Percentiles rank a stretch among this genome's conserved stretches.
phyloP scores from a whole-genome alignment of 78 protist species.

The Diacronema lutheri region DNA sequence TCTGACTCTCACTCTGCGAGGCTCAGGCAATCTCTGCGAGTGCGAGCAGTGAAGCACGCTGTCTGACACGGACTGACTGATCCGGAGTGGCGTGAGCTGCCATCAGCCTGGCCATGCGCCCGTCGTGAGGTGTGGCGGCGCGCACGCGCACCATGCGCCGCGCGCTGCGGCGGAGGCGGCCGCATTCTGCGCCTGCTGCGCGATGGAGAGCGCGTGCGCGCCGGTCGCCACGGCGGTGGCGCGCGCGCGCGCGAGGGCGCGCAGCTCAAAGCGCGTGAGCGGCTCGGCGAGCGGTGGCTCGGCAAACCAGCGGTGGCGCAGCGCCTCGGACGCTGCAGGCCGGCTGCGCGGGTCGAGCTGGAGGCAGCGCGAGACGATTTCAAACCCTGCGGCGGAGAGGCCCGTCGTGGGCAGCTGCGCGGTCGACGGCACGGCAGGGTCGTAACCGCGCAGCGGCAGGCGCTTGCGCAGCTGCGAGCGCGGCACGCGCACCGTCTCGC shows the following conservation, averaged over 20 bases:
- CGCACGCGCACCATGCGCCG: too few relatives aligned
- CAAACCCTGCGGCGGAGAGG: not conserved
- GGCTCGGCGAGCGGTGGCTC: not conserved
- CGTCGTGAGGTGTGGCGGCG: too few relatives aligned
- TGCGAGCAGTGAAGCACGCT: too few relatives aligned
- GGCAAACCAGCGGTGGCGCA: not conserved
- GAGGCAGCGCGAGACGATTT: not conserved
- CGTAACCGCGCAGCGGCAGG: not conserved
- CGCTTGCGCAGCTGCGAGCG: not conserved
- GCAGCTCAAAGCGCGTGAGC: not conserved
- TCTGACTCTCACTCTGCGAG: too few relatives aligned
- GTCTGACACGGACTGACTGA: too few relatives aligned
- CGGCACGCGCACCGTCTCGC: not conserved
- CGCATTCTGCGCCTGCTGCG: constrained; percentile 6
- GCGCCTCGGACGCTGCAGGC: not conserved
- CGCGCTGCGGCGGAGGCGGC: too few relatives aligned
- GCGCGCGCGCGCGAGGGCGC: not conserved
- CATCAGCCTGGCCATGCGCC: too few relatives aligned
- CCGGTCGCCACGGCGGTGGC: not conserved
- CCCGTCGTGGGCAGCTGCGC: not conserved
- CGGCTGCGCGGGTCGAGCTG: not conserved
- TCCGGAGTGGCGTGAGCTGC: too few relatives aligned
- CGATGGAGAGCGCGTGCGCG: not conserved
- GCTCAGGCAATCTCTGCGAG: too few relatives aligned
- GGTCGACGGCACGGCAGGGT: not conserved